A percentile compares a stretch with the other conserved stretches of the same genome.
phyloP scores from a whole-genome alignment of 2,329 filamentous ascomycete species.

The Xylariaceae sp. region DNA sequence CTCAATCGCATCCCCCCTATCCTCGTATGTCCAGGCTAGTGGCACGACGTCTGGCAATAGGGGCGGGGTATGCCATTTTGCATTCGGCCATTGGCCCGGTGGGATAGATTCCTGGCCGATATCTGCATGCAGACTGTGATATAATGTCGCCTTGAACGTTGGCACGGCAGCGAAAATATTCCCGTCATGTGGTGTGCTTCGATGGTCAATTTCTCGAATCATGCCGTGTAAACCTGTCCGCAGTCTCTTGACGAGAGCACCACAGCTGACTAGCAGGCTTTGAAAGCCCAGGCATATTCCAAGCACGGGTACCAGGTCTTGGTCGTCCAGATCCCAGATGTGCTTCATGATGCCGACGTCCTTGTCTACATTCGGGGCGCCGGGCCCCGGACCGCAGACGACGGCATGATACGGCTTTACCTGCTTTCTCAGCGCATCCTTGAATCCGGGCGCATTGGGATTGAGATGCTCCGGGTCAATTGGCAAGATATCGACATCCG shows the following conservation, averaged over 20 bases:
- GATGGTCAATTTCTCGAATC: constrained; percentile 61
- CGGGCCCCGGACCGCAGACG: constrained; percentile 86
- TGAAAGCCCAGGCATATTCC: constrained; percentile 90
- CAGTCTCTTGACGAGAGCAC: constrained; percentile 60
- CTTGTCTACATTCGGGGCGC: constrained; percentile 62
- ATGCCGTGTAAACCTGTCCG: constrained; percentile 76
- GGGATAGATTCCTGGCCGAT: constrained; percentile 43
- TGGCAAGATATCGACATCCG: constrained; percentile 62
- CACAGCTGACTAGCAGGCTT: constrained; percentile 65
- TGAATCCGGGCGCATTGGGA: constrained; percentile 39
- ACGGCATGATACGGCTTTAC: constrained; percentile 69
- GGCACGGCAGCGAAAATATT: constrained; percentile 63
- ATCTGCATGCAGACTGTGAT: constrained; percentile 60
- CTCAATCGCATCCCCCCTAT: constrained; percentile 36
- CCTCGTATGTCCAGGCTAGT: constrained; percentile 57
- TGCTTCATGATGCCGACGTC: constrained; percentile 78
- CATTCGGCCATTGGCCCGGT: constrained; percentile 33
- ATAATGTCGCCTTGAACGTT: constrained; percentile 65
- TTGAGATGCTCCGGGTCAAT: constrained; percentile 58
- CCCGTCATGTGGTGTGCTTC: constrained; percentile 26
- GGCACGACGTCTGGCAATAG: constrained; percentile 44
- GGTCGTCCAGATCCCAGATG: constrained; percentile 63
- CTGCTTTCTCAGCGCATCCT: constrained; percentile 42
- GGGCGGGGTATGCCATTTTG: constrained; percentile 37
- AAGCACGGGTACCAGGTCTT: constrained; percentile 65